Base-by-base conservation (phyloP, 768 basidiomycete species). In the Butyriboletus loyo region DNA sequence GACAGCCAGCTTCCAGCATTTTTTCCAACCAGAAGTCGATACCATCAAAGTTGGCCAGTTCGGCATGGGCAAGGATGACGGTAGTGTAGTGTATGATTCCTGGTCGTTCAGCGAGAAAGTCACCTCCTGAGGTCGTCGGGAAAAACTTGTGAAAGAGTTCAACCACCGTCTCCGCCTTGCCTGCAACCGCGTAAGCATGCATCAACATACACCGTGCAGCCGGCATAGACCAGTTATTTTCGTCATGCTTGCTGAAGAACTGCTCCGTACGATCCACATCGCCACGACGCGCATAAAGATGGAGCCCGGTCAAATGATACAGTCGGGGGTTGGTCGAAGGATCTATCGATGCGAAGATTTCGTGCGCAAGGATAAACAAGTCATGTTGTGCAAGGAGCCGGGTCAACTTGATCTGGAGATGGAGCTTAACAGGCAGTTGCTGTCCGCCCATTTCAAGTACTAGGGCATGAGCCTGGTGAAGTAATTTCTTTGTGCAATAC, bases 131-230 rank as follows among this genome's bases (percentile, higher is more conserved):
- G n/a, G 62, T 61, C 2, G 52, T 50, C 2, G 81, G 79, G 58
- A 83, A 89, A 55, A 79, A 77, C 37, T 77, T 55, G 54, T 80
- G 62, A 67, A 90, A 92, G 27, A 81, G 63, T 38, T 71, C 66
- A 9, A 75, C 67, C 22, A 80, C 78, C 34, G 69, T 66, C 19
- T 73, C 63, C 1, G 67, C 66, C 35, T 71, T 68, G 14, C 79
- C 79, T 11, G 71, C 62, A 28, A 75, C 68, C 5, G 85, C 84
- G 61, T 83, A 75, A 0, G 79, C 75, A 54, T 82, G 79, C 64
- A 92, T 70, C 25, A 83, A 61, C 68, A 77, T 71, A n/a, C 73
- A 71, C 37, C 72, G 69, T 43, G 76, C 73, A 15, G 57, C 56
- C 3, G 55, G 24, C 1, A 56, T 54, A 34, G 59, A 64, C 64